Percentiles rank a stretch among this genome's conserved stretches.
Evolutionary conservation across 2,329 filamentous ascomycete species (phyloP).

Genomic region (Didymella lethalis): DNA sequence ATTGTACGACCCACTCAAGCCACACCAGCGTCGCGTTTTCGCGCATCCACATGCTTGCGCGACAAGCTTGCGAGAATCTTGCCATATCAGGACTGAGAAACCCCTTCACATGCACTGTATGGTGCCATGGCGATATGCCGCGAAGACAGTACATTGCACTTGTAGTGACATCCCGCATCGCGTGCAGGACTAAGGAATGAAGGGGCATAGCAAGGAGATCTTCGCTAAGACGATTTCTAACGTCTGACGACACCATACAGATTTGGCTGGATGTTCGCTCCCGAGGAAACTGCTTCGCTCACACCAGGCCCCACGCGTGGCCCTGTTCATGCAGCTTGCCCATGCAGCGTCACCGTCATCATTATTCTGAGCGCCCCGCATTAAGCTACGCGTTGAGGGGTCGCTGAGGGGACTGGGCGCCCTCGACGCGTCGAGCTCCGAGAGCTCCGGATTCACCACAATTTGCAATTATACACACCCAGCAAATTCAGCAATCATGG

Average conservation of each 20-base stretch:
- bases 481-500: slow-evolving; percentile 36
- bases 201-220: slow-evolving; percentile 4
- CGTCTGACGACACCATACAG: slow-evolving; percentile 30
- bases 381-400: slow-evolving; percentile 41
- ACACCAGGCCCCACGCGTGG: slow-evolving; percentile 16
- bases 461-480: slow-evolving; percentile 17
- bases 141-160: slow-evolving; percentile 24
- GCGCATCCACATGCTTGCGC: slow-evolving; percentile 28
- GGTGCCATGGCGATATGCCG: slow-evolving; percentile 27
- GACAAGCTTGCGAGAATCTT: slow-evolving; percentile 21
- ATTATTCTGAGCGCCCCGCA: slow-evolving; percentile 31
- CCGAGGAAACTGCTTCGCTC: slow-evolving; percentile 9
- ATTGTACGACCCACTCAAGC: slow-evolving; percentile 27
- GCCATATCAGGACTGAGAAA: slow-evolving; percentile 22
- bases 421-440: slow-evolving; percentile 34
- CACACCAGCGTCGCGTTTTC: slow-evolving; percentile 13
- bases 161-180: slow-evolving; percentile 33
- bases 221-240: slow-evolving; percentile 32
- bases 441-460: slow-evolving; percentile 24
- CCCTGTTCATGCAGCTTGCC: slow-evolving; percentile 6
- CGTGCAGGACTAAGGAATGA: slow-evolving; percentile 9
- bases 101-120: slow-evolving; percentile 20
- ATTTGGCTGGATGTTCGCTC: slow-evolving; percentile 10
- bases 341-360: slow-evolving; percentile 32
- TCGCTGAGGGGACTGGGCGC: slow-evolving; percentile 29